Conservation (phyloP, 306 rosid species). For the Vigna radiata region DNA sequence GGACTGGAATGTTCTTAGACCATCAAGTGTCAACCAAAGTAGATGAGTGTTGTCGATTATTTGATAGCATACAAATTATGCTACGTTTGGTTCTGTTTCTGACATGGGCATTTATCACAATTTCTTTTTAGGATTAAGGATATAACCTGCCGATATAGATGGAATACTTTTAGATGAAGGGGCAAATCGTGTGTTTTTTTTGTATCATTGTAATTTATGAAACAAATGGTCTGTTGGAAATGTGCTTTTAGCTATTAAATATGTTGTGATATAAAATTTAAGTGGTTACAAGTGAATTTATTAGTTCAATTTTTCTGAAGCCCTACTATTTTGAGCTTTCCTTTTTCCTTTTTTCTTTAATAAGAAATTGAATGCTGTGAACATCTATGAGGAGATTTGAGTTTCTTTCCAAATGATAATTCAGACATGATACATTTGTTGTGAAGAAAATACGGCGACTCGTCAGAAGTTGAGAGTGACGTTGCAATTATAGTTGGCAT, state of each 20-base stretch:
- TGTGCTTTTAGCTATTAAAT: neutral
- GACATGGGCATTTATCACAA: constrained; percentile 24
- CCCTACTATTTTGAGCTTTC: neutral
- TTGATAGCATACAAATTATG: constrained; percentile 41
- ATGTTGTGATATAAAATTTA: neutral
- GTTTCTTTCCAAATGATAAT: neutral
- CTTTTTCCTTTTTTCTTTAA: neutral
- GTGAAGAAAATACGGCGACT: neutral
- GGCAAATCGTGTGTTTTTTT: neutral
- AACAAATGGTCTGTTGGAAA: neutral
- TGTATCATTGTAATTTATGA: constrained; percentile 12
- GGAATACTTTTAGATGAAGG: constrained; percentile 20
- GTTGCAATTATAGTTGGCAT: neutral
- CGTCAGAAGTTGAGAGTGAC: neutral
- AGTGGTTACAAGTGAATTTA: constrained; percentile 19
- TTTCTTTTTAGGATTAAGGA: constrained; percentile 5
- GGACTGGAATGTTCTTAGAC: constrained; percentile 78
- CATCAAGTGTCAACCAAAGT: constrained; percentile 56
- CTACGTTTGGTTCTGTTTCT: constrained; percentile 28
- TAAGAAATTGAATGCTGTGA: neutral
- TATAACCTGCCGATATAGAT: constrained; percentile 32
- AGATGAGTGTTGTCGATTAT: constrained; percentile 46
- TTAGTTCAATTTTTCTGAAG: neutral
- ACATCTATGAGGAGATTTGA: neutral
- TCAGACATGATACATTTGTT: neutral